Evolutionary conservation across 176 grass and related monocot species (phyloP).

Genomic region (Rhynchospora tenuis): DNA sequence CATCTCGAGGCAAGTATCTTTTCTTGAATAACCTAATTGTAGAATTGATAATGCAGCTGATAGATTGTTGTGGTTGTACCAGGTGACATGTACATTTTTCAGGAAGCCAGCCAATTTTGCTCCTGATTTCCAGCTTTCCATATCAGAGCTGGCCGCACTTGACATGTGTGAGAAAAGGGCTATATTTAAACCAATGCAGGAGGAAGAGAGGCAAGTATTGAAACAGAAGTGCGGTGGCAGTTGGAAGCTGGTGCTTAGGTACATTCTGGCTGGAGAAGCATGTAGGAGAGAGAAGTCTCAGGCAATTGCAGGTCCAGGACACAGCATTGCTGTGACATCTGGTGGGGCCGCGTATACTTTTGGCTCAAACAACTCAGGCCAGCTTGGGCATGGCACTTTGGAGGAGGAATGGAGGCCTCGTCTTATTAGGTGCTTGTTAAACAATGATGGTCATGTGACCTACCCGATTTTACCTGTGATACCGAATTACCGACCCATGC

Average conservation of each 20-base stretch:
- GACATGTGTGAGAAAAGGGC: slow-evolving; percentile 87
- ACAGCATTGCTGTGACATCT: slow-evolving; percentile 73
- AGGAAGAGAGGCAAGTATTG: slow-evolving; percentile 59
- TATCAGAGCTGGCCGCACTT: slow-evolving; percentile 79
- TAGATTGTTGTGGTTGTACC: slow-evolving; percentile 34
- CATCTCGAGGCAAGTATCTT: slow-evolving; percentile 80
- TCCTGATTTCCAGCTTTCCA: slow-evolving; percentile 66
- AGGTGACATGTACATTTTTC: slow-evolving; percentile 83
- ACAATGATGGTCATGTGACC: slow-evolving; percentile 15
- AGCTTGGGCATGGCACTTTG: slow-evolving; percentile 72
- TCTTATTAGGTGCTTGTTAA: slow-evolving; percentile 59
- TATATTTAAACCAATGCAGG: slow-evolving; percentile 71
- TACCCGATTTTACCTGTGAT: slow-evolving; percentile 3
- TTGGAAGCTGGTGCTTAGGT: slow-evolving; percentile 95
- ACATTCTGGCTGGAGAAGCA: slow-evolving; percentile 69
- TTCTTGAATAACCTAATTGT: slow-evolving; percentile 24
- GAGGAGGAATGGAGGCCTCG: slow-evolving; percentile 88
- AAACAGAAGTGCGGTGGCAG: slow-evolving; percentile 61
- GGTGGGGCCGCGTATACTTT: slow-evolving; percentile 61
- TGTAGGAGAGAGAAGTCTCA: slow-evolving; percentile 79
- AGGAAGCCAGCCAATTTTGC: slow-evolving; percentile 87
- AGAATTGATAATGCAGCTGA: slow-evolving; percentile 83
- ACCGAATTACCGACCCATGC: neutral
- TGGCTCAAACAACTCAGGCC: slow-evolving; percentile 78
- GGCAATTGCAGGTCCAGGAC: slow-evolving; percentile 69